A percentile compares a stretch with the other conserved stretches of the same genome.
phyloP scores from a whole-genome alignment of 495 filamentous ascomycete genomes.

The Symbiotaphrina buchneri region DNA sequence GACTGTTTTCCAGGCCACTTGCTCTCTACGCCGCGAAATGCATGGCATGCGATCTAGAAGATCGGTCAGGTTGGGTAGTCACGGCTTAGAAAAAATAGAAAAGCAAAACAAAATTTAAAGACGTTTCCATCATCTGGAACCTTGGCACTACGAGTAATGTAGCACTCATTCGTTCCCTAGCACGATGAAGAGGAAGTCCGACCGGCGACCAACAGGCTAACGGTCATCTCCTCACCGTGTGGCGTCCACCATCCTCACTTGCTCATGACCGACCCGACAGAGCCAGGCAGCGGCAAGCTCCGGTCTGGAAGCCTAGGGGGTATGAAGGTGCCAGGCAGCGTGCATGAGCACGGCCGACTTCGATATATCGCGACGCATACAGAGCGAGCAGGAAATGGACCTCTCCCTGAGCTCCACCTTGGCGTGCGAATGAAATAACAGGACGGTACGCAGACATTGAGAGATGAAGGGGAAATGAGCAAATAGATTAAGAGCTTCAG shows the following conservation, averaged over 20 bases:
- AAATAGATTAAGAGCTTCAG: background rate
- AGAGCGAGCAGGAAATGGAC: conserved; percentile 6
- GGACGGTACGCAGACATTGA: background rate
- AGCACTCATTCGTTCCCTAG: too few species aligned
- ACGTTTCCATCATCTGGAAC: too few species aligned
- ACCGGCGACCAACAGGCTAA: too few species aligned
- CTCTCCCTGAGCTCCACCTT: conserved; percentile 7
- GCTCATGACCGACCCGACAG: too few species aligned
- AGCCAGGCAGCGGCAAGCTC: background rate
- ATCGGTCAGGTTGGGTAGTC: too few species aligned
- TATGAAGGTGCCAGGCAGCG: background rate
- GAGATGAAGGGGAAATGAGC: conserved; percentile 1
- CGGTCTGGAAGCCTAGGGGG: background rate
- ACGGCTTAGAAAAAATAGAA: background rate
- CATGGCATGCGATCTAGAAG: too few species aligned
- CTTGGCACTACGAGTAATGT: too few species aligned
- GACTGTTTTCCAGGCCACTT: too few species aligned
- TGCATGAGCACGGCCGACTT: background rate
- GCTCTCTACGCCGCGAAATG: too few species aligned
- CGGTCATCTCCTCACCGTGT: too few species aligned
- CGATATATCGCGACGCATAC: conserved; percentile 7
- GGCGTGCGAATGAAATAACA: conserved; percentile 4
- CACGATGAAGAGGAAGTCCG: too few species aligned
- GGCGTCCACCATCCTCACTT: too few species aligned
- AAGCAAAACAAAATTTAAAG: background rate